A percentile compares a stretch with the other conserved stretches of the same genome.
These are phyloP conservation scores for Yamadazyma nakazawae DNA, from an alignment of 805 yeast species.

Conservation along the genomic window DNA sequence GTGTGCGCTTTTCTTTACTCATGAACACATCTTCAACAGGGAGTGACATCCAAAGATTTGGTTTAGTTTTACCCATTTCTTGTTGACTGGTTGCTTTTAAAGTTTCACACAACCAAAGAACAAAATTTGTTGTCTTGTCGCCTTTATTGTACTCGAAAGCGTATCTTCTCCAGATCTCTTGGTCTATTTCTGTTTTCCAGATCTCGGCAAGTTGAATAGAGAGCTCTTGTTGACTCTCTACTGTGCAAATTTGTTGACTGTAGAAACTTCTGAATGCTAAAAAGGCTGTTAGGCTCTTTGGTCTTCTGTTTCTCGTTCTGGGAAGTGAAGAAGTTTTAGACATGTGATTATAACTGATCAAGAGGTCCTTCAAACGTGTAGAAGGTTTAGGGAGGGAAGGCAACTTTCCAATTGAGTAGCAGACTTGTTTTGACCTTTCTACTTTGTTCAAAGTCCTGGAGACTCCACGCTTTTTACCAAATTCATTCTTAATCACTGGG, in stretches of 20 bases:
- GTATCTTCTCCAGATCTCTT: slow-evolving; percentile 28
- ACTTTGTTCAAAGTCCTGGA: not conserved
- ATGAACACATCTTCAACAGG: slow-evolving; percentile 4
- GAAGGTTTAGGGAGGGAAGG: slow-evolving; percentile 12
- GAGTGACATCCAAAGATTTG: not conserved
- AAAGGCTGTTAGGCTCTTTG: slow-evolving; percentile 24
- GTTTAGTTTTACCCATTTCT: not conserved
- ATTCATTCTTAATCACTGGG: not conserved
- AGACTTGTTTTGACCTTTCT: not conserved
- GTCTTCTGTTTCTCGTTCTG: slow-evolving; percentile 6
- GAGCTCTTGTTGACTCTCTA: slow-evolving; percentile 21
- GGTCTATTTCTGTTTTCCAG: slow-evolving; percentile 25
- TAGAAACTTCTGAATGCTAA: slow-evolving; percentile 30
- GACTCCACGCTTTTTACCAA: not conserved
- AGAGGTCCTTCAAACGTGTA: slow-evolving; percentile 2
- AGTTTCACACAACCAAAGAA: slow-evolving; percentile 20
- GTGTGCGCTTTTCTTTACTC: not conserved
- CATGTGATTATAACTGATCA: slow-evolving; percentile 4
- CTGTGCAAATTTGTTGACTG: slow-evolving; percentile 19
- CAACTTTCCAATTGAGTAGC: not conserved
- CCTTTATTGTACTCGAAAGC: slow-evolving; percentile 25
- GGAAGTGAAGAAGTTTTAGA: not conserved
- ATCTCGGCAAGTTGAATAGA: slow-evolving; percentile 22
- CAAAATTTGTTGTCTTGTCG: slow-evolving; percentile 11
- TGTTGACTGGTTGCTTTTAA: not conserved